Evolutionary conservation across 371 early-diverging fungal species (phyloP).

Genomic region (Saksenaea oblongispora): DNA sequence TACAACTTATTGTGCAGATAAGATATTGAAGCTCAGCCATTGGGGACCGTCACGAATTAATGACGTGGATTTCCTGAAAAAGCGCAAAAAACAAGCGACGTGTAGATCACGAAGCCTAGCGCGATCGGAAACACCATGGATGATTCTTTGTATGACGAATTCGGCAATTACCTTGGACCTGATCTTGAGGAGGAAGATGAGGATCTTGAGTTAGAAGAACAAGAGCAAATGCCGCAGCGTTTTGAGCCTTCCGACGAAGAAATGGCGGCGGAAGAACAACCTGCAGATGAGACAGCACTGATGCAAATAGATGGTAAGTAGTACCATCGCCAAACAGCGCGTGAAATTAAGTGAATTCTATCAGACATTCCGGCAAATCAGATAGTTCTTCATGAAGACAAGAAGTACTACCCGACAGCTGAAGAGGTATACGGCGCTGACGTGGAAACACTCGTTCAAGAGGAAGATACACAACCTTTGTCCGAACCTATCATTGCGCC

Average conservation of each 20-base stretch:
- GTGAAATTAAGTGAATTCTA: background rate
- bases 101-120: background rate
- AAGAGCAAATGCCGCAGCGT: slow-evolving; percentile 5
- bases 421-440: slow-evolving; percentile 96
- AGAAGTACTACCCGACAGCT: slow-evolving; percentile 96
- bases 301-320: slow-evolving; percentile 50
- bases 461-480: slow-evolving; percentile 97
- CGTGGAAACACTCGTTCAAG: slow-evolving; percentile 95
- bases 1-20: too few species aligned
- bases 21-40: too few species aligned
- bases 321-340: background rate
- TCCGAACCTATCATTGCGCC: slow-evolving; percentile 95
- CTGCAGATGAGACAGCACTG: slow-evolving; percentile 13
- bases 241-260: slow-evolving; percentile 16
- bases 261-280: slow-evolving; percentile 17
- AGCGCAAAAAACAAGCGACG: too few species aligned
- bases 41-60: too few species aligned
- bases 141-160: slow-evolving; percentile 91
- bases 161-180: slow-evolving; percentile 98
- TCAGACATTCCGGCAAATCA: slow-evolving; percentile 70
- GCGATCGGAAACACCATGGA: slow-evolving; percentile 58
- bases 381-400: slow-evolving; percentile 96
- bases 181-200: slow-evolving; percentile 77
- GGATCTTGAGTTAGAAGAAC: slow-evolving; percentile 33
- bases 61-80: too few species aligned